Conservation (phyloP, 2,329 filamentous ascomycete species). For the Myriangium duriaei region DNA sequence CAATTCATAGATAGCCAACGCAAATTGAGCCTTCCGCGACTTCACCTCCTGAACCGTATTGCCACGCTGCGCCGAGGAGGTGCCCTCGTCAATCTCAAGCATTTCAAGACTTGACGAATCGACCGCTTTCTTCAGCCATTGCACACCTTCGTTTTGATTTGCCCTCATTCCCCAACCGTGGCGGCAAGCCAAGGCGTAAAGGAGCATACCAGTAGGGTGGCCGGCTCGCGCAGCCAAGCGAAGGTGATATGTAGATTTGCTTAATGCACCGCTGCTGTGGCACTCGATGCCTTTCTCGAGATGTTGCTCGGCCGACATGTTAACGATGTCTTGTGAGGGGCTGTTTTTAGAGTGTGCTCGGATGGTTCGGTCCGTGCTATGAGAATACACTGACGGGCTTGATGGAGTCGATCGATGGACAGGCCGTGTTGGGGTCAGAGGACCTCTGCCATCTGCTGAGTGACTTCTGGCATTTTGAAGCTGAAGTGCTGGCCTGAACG, state of each 20-base stretch:
- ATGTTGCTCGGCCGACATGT: slow-evolving; percentile 76
- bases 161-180: slow-evolving; percentile 97
- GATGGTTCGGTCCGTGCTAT: slow-evolving; percentile 32
- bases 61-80: slow-evolving; percentile 34
- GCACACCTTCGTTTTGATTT: slow-evolving; percentile 78
- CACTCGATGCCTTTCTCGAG: slow-evolving; percentile 79
- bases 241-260: slow-evolving; percentile 92
- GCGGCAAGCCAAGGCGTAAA: slow-evolving; percentile 87
- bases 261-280: slow-evolving; percentile 75
- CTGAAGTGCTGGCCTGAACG: slow-evolving; percentile 8
- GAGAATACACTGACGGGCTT: slow-evolving; percentile 21
- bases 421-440: slow-evolving; percentile 5
- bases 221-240: slow-evolving; percentile 76
- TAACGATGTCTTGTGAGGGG: slow-evolving; percentile 30
- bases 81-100: slow-evolving; percentile 55
- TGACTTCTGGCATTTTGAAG: slow-evolving; percentile 8
- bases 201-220: slow-evolving; percentile 84
- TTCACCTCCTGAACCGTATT: slow-evolving; percentile 59
- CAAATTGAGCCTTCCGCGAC: slow-evolving; percentile 83
- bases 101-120: slow-evolving; percentile 73
- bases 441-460: slow-evolving; percentile 6
- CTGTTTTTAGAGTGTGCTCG: slow-evolving; percentile 28
- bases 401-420: slow-evolving; percentile 15
- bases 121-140: slow-evolving; percentile 85
- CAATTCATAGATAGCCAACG: slow-evolving; percentile 88